These are phyloP conservation scores for Fomitopsis pinicola DNA, from an alignment of 1,284 basidiomycete genomes.

Conservation along the genomic window DNA sequence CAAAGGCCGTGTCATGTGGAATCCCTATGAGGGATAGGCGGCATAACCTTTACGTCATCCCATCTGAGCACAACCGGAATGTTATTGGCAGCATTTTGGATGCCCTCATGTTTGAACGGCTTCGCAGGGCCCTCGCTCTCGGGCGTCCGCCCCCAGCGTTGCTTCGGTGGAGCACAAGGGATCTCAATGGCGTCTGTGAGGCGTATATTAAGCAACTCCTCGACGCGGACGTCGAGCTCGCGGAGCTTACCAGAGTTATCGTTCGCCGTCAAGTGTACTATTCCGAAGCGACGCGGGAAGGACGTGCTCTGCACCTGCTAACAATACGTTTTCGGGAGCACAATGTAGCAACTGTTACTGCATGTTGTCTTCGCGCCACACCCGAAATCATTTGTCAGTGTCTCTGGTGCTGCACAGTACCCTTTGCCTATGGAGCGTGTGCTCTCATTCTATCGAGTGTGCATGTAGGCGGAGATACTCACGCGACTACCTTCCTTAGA, in stretches of 20 bases:
- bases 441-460: not conserved
- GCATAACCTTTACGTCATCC: too few relatives aligned
- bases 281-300: too few relatives aligned
- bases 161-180: not conserved
- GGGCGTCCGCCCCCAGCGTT: not conserved
- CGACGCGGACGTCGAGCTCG: constrained; percentile 7
- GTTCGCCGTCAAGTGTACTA: not conserved
- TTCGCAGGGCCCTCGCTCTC: constrained; percentile 2
- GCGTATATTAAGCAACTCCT: constrained; percentile 7
- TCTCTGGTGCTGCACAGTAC: too few relatives aligned
- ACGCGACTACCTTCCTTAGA: constrained; percentile 42
- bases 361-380: too few relatives aligned
- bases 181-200: constrained; percentile 1
- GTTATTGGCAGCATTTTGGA: too few relatives aligned
- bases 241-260: constrained; percentile 3
- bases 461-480: not conserved
- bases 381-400: too few relatives aligned
- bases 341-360: not conserved
- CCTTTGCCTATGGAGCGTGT: too few relatives aligned
- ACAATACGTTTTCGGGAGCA: too few relatives aligned
- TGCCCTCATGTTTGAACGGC: not conserved
- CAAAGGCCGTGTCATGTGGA: too few relatives aligned
- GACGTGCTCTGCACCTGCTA: too few relatives aligned
- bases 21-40: too few relatives aligned
- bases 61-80: too few relatives aligned